These are phyloP conservation scores for Boletales sp. DNA, from an alignment of 768 basidiomycete genomes.

Conservation along the genomic window DNA sequence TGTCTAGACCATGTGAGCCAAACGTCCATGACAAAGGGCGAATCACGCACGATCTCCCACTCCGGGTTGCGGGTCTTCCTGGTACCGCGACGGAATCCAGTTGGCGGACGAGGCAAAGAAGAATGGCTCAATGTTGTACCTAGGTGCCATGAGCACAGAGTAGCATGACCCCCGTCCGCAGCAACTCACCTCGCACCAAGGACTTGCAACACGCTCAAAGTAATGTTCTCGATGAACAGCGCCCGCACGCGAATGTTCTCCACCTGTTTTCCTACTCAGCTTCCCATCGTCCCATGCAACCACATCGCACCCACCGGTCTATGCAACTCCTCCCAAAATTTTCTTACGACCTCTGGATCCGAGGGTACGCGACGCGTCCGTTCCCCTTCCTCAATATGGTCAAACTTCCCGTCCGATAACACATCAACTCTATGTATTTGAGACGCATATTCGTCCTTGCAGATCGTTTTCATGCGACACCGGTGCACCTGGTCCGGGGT, in stretches of 20 bases:
- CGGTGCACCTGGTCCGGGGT: slow-evolving; percentile 38
- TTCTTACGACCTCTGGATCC: slow-evolving; percentile 2
- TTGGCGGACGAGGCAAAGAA: slow-evolving; percentile 43
- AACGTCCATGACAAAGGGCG: background rate
- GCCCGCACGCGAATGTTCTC: slow-evolving; percentile 28
- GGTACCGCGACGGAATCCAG: slow-evolving; percentile 42
- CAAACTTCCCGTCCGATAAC: slow-evolving; percentile 11
- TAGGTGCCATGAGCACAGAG: slow-evolving; percentile 12
- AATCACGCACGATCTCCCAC: slow-evolving; percentile 37
- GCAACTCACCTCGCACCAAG: slow-evolving; percentile 34
- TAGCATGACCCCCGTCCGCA: background rate
- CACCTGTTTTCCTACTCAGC: slow-evolving; percentile 14
- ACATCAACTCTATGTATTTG: slow-evolving; percentile 24
- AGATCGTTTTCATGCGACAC: slow-evolving; percentile 32
- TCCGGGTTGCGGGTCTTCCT: slow-evolving; percentile 27
- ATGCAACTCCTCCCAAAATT: slow-evolving; percentile 30
- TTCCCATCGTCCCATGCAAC: background rate
- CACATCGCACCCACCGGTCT: slow-evolving; percentile 18
- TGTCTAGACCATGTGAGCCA: slow-evolving; percentile 27
- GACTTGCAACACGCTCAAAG: slow-evolving; percentile 31
- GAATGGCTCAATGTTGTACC: slow-evolving; percentile 42
- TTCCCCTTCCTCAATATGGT: slow-evolving; percentile 1
- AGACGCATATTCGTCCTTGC: slow-evolving; percentile 9
- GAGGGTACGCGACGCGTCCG: slow-evolving; percentile 13
- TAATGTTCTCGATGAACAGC: slow-evolving; percentile 36